These are phyloP conservation scores for Dothidotthia symphoricarpi DNA, from an alignment of 2,329 filamentous ascomycete genomes.

Conservation along the genomic window DNA sequence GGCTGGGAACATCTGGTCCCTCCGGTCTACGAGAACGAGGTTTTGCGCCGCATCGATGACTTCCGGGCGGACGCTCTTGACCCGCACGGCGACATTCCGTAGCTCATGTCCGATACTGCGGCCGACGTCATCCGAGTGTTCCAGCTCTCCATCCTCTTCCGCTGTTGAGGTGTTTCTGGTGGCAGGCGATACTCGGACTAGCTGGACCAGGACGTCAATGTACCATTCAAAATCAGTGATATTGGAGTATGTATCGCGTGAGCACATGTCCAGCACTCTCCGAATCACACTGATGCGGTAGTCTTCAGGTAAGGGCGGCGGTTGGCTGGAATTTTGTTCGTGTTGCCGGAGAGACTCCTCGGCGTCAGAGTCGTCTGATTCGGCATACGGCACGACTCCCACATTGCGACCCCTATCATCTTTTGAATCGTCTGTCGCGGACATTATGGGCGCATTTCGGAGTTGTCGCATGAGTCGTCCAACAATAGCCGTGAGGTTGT, in stretches of 20 bases:
- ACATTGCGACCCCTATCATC: slow-evolving; percentile 48
- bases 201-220: slow-evolving; percentile 81
- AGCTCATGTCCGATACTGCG: slow-evolving; percentile 79
- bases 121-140: slow-evolving; percentile 51
- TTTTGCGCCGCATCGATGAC: slow-evolving; percentile 80
- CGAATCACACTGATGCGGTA: slow-evolving; percentile 81
- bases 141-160: slow-evolving; percentile 30
- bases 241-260: slow-evolving; percentile 80
- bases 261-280: slow-evolving; percentile 84
- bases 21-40: slow-evolving; percentile 63
- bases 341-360: slow-evolving; percentile 55
- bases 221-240: slow-evolving; percentile 97
- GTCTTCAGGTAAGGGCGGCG: slow-evolving; percentile 73
- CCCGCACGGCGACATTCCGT: slow-evolving; percentile 86
- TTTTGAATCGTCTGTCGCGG: slow-evolving; percentile 46
- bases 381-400: slow-evolving; percentile 51
- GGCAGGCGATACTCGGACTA: slow-evolving; percentile 68
- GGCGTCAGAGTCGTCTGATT: slow-evolving; percentile 58
- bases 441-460: slow-evolving; percentile 59
- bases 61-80: slow-evolving; percentile 75
- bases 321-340: slow-evolving; percentile 49
- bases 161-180: slow-evolving; percentile 26
- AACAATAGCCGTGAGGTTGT: slow-evolving; percentile 81
- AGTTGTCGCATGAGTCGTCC: slow-evolving; percentile 86
- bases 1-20: slow-evolving; percentile 56